These are phyloP conservation scores for Colletotrichum coccodes DNA, from an alignment of 2,329 filamentous ascomycete species.

Conservation along the genomic window DNA sequence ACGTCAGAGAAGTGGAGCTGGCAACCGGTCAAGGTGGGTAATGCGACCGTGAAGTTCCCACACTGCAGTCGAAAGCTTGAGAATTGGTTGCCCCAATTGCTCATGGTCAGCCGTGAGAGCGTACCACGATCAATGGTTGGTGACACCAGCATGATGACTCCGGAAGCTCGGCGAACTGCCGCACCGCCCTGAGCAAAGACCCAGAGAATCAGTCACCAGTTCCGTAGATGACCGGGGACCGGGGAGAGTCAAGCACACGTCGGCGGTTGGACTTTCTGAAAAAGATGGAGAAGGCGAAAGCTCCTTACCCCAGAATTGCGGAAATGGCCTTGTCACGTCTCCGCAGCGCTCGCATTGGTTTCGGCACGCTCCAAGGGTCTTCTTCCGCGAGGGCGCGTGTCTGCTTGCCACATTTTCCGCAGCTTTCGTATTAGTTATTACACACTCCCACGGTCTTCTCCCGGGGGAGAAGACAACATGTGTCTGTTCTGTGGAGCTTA, in stretches of 20 bases:
- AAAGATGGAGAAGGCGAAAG: not conserved
- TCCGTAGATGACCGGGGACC: not conserved
- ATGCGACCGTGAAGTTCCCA: not conserved
- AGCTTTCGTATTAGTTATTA: conserved; percentile 11
- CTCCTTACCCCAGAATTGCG: conserved; percentile 10
- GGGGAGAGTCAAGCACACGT: not conserved
- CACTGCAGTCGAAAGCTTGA: not conserved
- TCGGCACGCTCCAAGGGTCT: not conserved
- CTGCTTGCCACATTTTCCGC: not conserved
- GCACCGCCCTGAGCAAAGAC: not conserved
- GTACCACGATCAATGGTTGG: not conserved
- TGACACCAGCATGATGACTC: not conserved
- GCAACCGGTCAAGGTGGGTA: not conserved
- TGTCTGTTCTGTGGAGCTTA: not conserved
- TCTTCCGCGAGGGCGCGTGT: not conserved
- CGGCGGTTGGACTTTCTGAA: conserved; percentile 5
- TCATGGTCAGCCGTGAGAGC: too few relatives aligned
- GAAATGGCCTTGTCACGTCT: conserved; percentile 7
- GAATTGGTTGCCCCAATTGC: not conserved
- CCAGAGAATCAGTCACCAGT: not conserved
- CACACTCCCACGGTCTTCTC: not conserved
- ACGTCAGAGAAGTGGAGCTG: not conserved
- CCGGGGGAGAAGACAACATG: not conserved
- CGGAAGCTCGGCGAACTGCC: not conserved
- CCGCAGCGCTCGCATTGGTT: not conserved